Evolutionary conservation across 306 rosid species (phyloP).

Genomic region (Vigna mungo): DNA sequence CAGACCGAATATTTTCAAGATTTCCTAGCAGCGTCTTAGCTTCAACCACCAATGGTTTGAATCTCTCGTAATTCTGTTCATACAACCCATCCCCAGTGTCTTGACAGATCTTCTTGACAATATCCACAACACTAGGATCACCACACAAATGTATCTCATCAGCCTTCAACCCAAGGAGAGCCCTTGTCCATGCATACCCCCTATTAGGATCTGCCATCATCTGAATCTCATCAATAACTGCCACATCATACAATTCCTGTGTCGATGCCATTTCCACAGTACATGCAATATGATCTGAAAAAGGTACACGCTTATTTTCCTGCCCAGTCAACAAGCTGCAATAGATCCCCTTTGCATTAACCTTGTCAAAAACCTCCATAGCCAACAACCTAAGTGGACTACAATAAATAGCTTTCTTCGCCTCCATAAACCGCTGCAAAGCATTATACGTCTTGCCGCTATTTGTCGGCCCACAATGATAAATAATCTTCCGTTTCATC

Average conservation of each 20-base stretch:
- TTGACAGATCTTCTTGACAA: constrained; percentile 72
- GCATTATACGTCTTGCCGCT: constrained; percentile 97
- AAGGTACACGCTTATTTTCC: constrained; percentile 84
- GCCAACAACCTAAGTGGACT: constrained; percentile 90
- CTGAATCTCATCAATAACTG: constrained; percentile 90
- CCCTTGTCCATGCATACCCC: constrained; percentile 92
- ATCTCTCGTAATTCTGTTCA: constrained; percentile 85
- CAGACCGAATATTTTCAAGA: constrained; percentile 76
- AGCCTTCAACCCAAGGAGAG: constrained; percentile 88
- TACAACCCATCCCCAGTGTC: constrained; percentile 83
- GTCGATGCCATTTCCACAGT: constrained; percentile 94
- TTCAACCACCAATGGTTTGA: constrained; percentile 92
- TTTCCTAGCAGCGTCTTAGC: constrained; percentile 88
- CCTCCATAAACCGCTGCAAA: constrained; percentile 86
- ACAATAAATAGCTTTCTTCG: constrained; percentile 78
- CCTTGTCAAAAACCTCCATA: constrained; percentile 97
- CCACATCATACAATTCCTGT: constrained; percentile 82
- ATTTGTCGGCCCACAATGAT: constrained; percentile 95
- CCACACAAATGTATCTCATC: constrained; percentile 90
- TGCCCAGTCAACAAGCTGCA: constrained; percentile 85
- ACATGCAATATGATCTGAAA: constrained; percentile 81
- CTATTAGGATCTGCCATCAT: constrained; percentile 79
- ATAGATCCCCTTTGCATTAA: constrained; percentile 81
- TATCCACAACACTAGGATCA: constrained; percentile 85
- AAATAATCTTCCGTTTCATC: constrained; percentile 88